phyloP scores from a whole-genome alignment of 1,284 basidiomycete genomes.

The Amylostereum chailletii region DNA sequence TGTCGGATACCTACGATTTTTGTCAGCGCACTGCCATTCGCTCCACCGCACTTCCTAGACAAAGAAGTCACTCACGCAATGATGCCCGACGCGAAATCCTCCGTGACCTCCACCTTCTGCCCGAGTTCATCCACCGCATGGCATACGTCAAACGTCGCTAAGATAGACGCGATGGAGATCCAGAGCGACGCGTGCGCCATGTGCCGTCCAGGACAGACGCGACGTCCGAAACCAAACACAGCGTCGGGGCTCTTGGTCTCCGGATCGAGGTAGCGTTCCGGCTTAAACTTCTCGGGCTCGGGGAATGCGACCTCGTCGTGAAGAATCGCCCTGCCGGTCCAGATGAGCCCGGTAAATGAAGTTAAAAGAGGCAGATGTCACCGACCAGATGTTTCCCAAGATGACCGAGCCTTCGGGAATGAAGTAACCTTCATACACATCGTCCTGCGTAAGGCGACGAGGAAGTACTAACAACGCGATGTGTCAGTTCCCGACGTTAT shows the following conservation, averaged over 20 bases:
- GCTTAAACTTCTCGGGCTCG: constrained; percentile 10
- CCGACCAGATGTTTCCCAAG: constrained; percentile 9
- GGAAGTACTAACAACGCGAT: constrained; percentile 13
- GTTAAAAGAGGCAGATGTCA: constrained; percentile 2
- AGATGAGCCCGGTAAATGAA: neutral
- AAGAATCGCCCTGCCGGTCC: constrained; percentile 8
- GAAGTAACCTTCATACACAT: constrained; percentile 12
- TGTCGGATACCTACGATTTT: constrained; percentile 8
- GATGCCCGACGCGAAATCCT: constrained; percentile 14
- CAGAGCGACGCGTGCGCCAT: constrained; percentile 23
- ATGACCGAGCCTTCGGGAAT: constrained; percentile 13
- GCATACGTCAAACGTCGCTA: constrained; percentile 21
- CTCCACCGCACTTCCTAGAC: neutral
- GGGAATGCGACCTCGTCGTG: constrained; percentile 10
- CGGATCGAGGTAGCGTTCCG: constrained; percentile 13
- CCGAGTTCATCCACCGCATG: constrained; percentile 18
- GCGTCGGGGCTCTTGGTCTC: constrained; percentile 4
- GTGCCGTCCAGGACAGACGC: constrained; percentile 21
- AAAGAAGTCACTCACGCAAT: constrained; percentile 9
- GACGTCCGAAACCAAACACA: constrained; percentile 15
- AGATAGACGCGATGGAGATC: constrained; percentile 18
- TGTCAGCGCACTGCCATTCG: too few relatives aligned
- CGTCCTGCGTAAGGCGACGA: constrained; percentile 7
- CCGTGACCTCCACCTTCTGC: constrained; percentile 15
- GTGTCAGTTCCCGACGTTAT: neutral